Conservation (phyloP, 2,329 filamentous ascomycete genomes). For the Fusarium proliferatum region DNA sequence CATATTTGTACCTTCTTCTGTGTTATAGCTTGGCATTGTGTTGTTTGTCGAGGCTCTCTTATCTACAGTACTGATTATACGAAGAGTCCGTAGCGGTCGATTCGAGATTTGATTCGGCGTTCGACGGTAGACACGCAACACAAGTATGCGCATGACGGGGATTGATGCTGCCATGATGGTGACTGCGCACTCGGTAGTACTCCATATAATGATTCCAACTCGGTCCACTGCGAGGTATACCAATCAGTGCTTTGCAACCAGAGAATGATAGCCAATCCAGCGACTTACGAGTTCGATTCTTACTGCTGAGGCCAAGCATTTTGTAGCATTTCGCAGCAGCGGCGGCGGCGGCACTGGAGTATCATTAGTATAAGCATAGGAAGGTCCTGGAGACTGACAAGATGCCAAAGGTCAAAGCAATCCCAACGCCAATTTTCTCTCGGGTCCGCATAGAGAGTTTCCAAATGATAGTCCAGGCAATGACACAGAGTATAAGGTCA, state of each 20-base stretch:
- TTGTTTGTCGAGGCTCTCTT: not conserved
- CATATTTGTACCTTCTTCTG: accelerated
- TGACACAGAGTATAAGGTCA: not conserved
- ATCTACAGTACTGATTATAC: not conserved
- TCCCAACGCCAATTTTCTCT: not conserved
- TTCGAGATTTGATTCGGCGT: accelerated
- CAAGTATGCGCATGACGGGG: not conserved
- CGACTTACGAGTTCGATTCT: not conserved
- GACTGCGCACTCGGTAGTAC: not conserved
- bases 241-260: accelerated
- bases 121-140: not conserved
- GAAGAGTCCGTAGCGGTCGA: not conserved
- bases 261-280: accelerated
- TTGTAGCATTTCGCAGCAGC: not conserved
- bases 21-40: not conserved
- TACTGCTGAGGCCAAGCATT: not conserved
- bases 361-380: accelerated
- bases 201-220: not conserved
- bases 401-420: slow-evolving; percentile 4
- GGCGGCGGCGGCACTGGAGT: not conserved
- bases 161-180: slow-evolving; percentile 2
- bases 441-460: not conserved
- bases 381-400: accelerated
- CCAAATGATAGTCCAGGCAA: slow-evolving; percentile 11
- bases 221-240: not conserved